Conservation (phyloP, 345 rosid genomes). For the Kernera saxatilis region DNA sequence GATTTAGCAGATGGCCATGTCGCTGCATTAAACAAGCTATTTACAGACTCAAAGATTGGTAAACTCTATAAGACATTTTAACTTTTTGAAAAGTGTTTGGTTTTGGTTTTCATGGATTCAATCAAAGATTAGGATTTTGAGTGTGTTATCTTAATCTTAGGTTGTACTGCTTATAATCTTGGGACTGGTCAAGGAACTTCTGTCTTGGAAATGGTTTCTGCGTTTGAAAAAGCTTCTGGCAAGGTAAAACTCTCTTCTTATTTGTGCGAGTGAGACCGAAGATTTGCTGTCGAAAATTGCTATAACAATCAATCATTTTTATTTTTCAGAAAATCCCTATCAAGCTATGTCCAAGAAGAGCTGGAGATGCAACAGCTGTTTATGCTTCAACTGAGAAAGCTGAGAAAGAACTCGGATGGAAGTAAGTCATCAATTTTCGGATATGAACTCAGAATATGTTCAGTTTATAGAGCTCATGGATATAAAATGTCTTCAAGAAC, state of each 20-base stretch:
- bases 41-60: constrained; percentile 60
- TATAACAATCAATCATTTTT: not conserved
- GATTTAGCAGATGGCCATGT: constrained; percentile 95
- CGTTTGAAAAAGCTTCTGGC: constrained; percentile 87
- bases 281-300: not conserved
- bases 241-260: constrained; percentile 45
- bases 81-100: not conserved
- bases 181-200: constrained; percentile 88
- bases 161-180: constrained; percentile 80
- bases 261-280: not conserved
- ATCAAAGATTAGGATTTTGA: not conserved
- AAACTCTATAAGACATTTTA: not conserved
- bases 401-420: constrained; percentile 84
- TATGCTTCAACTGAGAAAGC: constrained; percentile 78
- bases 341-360: constrained; percentile 75
- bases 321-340: constrained; percentile 71
- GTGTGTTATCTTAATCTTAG: constrained; percentile 32
- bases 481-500: constrained; percentile 3
- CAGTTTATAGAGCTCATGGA: not conserved
- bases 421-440: no score
- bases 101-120: not conserved
- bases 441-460: not conserved
- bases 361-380: constrained; percentile 91
- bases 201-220: constrained; percentile 90
- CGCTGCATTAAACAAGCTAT: constrained; percentile 72